phyloP scores from a whole-genome alignment of 163 green algal genomes.

The Chlamydomonas reinhardtii region DNA sequence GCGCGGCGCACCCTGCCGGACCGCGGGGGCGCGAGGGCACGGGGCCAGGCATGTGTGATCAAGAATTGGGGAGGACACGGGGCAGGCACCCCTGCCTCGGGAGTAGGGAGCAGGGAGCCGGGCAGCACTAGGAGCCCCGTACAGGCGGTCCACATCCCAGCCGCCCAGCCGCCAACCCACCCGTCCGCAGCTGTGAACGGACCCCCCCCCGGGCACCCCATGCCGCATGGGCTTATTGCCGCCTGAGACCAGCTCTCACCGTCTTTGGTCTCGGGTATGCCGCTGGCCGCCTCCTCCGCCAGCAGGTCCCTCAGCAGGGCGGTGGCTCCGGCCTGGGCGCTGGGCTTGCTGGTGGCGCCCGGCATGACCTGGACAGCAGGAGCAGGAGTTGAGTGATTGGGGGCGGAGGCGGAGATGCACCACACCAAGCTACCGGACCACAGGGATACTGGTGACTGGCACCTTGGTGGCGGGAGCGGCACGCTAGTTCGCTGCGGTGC shows the following conservation, averaged over 20 bases:
- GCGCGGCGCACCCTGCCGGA: constrained; percentile 21
- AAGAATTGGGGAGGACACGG: no score
- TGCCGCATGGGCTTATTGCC: no score
- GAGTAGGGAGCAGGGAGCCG: no score
- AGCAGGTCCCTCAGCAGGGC: constrained; percentile 57
- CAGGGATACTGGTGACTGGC: no score
- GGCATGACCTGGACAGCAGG: neutral
- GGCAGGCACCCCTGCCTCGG: no score
- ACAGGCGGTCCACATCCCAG: neutral
- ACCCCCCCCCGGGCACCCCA: no score
- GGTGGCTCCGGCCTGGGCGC: constrained; percentile 42
- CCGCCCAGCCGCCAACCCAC: neutral
- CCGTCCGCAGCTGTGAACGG: no score
- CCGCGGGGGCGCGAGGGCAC: no score
- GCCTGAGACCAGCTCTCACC: no score
- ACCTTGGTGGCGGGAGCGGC: no score
- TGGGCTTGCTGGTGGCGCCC: neutral
- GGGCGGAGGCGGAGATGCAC: neutral
- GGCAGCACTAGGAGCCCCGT: neutral
- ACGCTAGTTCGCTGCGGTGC: no score
- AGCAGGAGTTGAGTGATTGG: neutral
- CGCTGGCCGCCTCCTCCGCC: constrained; percentile 4
- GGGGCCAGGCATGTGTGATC: neutral
- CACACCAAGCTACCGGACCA: no score
- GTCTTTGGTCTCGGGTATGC: constrained; percentile 4